Evolutionary conservation across 768 basidiomycete species (phyloP), one percentile per base, ranked within the genome.

Genomic region (Termitomyces sp.): DNA sequence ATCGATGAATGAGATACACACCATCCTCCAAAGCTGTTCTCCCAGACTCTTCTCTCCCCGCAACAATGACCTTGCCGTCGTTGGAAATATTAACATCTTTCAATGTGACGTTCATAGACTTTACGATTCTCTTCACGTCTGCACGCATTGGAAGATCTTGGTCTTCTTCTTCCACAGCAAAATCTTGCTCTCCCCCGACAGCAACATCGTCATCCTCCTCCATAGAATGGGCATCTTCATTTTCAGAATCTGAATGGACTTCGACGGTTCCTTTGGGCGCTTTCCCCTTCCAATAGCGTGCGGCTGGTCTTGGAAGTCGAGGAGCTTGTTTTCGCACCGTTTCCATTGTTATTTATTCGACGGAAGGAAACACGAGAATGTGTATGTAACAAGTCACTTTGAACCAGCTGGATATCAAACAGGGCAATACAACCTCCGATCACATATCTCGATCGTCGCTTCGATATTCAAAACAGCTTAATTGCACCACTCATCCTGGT

Each of bases 261-360:
- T 83, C 83, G 1, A 73, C 74, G 34, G 74, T 79, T 47, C 89
- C 90, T 70, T 91, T 92, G 0, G 92, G 92, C 0, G 85, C 90
- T 64, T 92, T 92, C 55, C 94, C 94, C 64, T 89, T 90, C 86
- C 92, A 91, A 71, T 96, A 95, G 3, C 94, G 88, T 6, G 83
- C 88, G 2, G 84, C 92, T 5, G 94, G 91, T 52, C 80, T 77
- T n/a, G 91, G 81, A 7, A 85, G 79, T n/a, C 90, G 84, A 22
- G 87, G 83, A 8, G 90, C 90, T 59, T 84, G 82, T 64, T 92
- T 92, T 59, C 85, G 80, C 18, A 71, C 62, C 26, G 72, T 60
- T n/a, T 69, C 68, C 60, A 70, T 72, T 60, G 41, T 50, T 24
- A n/a, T 54, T 61, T 56, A 34, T 5, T 20, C 22, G 6, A 52